Percentiles rank a stretch among this genome's conserved stretches.
phyloP scores from a whole-genome alignment of 2,329 filamentous ascomycete species.

The Sporothrix brasiliensis region DNA sequence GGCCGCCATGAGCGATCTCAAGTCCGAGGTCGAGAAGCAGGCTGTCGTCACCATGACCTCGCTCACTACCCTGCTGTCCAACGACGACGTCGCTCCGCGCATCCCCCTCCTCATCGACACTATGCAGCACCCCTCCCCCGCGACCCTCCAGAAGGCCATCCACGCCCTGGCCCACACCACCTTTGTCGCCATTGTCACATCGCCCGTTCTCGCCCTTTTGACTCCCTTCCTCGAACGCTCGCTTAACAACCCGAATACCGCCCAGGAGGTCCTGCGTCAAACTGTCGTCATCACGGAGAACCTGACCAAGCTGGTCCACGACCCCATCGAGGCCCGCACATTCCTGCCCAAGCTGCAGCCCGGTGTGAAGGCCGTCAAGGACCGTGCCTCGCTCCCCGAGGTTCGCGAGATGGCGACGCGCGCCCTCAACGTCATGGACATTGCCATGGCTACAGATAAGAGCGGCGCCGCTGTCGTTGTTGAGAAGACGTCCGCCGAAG shows the following conservation, averaged over 20 bases:
- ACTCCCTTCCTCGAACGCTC: slow-evolving; percentile 94
- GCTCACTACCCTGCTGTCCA: slow-evolving; percentile 85
- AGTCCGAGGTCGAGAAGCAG: slow-evolving; percentile 84
- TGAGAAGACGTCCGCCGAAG: slow-evolving; percentile 68
- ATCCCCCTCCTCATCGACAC: slow-evolving; percentile 91
- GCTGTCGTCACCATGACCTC: slow-evolving; percentile 90
- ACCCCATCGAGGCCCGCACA: slow-evolving; percentile 87
- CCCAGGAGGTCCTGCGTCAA: slow-evolving; percentile 92
- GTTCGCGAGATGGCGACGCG: slow-evolving; percentile 86
- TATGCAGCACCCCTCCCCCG: slow-evolving; percentile 89
- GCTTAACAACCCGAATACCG: slow-evolving; percentile 85
- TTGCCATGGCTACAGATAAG: slow-evolving; percentile 80
- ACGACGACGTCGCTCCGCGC: slow-evolving; percentile 92
- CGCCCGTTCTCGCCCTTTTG: slow-evolving; percentile 88
- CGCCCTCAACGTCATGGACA: slow-evolving; percentile 83
- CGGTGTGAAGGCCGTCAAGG: slow-evolving; percentile 85
- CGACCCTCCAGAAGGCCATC: slow-evolving; percentile 92
- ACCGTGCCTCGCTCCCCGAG: slow-evolving; percentile 89
- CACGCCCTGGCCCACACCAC: slow-evolving; percentile 96
- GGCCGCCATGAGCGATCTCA: slow-evolving; percentile 93
- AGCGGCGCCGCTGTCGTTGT: slow-evolving; percentile 49
- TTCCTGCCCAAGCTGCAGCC: slow-evolving; percentile 95
- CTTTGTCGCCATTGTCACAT: slow-evolving; percentile 96
- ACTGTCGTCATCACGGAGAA: slow-evolving; percentile 98
- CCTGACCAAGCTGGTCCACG: slow-evolving; percentile 95